These are phyloP conservation scores for Vigna reflexopilosa DNA, from an alignment of 306 rosid species.

Conservation along the genomic window DNA sequence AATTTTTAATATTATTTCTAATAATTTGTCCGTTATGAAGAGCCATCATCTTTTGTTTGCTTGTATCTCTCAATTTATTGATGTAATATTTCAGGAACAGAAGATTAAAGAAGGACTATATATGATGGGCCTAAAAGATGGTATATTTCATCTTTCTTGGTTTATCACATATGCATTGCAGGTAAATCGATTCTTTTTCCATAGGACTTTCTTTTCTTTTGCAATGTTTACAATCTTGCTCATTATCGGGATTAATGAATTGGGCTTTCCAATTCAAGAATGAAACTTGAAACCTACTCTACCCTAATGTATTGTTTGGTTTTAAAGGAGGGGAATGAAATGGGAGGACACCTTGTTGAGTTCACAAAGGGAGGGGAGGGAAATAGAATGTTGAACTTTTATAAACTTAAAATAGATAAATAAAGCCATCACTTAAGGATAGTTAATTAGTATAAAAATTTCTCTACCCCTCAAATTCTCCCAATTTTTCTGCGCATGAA, in stretches of 20 bases:
- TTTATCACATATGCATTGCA: slow-evolving; percentile 87
- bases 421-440: not conserved
- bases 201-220: not conserved
- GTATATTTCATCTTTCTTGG: slow-evolving; percentile 93
- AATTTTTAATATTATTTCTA: slow-evolving; percentile 5
- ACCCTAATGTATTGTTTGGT: slow-evolving; percentile 5
- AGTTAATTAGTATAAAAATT: not conserved
- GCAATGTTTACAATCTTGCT: not conserved
- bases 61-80: slow-evolving; percentile 42
- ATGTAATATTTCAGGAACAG: slow-evolving; percentile 73
- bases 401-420: not conserved
- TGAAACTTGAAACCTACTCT: not conserved
- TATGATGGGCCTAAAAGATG: slow-evolving; percentile 98
- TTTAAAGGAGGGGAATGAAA: not conserved
- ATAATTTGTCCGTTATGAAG: slow-evolving; percentile 19
- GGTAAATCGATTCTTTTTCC: slow-evolving; percentile 55
- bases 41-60: slow-evolving; percentile 31
- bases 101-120: slow-evolving; percentile 96
- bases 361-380: not conserved
- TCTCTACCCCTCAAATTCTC: not conserved
- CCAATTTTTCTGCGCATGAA: not conserved
- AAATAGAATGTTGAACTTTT: not conserved
- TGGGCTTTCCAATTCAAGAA: slow-evolving; percentile 6
- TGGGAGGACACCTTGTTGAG: not conserved
- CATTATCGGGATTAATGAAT: slow-evolving; percentile 1